A percentile compares a stretch with the other conserved stretches of the same genome.
Conservation (phyloP, 257 asterid genomes). For the Nicotiana sylvestris region DNA sequence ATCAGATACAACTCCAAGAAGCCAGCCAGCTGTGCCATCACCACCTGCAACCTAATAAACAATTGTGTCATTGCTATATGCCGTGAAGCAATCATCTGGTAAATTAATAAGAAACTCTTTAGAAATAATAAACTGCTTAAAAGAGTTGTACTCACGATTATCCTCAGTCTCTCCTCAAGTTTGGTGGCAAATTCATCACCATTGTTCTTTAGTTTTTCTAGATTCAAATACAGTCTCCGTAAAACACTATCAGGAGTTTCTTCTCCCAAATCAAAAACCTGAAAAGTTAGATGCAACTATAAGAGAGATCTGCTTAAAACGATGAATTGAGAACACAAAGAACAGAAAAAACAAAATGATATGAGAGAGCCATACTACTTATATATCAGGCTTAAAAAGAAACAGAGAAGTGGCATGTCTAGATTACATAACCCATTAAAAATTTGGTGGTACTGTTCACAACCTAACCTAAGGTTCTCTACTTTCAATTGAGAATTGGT, state of each 20-base stretch:
- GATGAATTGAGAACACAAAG: not conserved
- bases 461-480: not conserved
- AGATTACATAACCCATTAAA: not conserved
- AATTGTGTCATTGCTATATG: not conserved
- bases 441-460: not conserved
- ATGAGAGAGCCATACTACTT: not conserved
- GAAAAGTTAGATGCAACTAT: constrained; percentile 13
- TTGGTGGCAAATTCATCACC: constrained; percentile 55
- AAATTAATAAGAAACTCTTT: not conserved
- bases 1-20: constrained; percentile 96
- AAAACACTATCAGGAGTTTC: constrained; percentile 77
- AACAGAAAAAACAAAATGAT: not conserved
- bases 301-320: not conserved
- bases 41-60: constrained; percentile 87
- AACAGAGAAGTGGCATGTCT: not conserved
- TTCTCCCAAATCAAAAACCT: constrained; percentile 88
- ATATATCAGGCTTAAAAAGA: not conserved
- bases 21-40: constrained; percentile 99
- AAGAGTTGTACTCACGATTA: constrained; percentile 62
- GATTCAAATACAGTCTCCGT: constrained; percentile 47
- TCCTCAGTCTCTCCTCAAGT: constrained; percentile 51
- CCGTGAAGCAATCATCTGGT: not conserved
- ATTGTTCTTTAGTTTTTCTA: constrained; percentile 55
- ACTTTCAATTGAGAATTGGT: not conserved
- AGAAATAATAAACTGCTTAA: not conserved